Base-by-base conservation (phyloP, 1,284 basidiomycete species). In the Ganoderma sinense region DNA sequence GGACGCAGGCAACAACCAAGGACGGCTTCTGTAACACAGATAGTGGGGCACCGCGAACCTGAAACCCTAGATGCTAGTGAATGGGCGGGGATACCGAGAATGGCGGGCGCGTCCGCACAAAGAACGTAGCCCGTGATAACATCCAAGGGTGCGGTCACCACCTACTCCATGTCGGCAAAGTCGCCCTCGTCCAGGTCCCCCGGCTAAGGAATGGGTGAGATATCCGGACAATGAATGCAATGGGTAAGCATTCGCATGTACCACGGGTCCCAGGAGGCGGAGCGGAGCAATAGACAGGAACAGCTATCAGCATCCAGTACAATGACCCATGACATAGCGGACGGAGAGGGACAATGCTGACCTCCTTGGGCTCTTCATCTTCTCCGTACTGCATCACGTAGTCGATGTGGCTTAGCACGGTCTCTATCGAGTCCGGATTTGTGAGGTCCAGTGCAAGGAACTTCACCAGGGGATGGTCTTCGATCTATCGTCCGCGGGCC, bases 311-410 rank as follows among this genome's bases (percentile, higher is more conserved):
- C n/a, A 62, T 6, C 18, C 39, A 53, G 51, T 18, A 62, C 11
- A 23, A 48, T 23, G 64, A 11, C 16, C n/a, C 2, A 31, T 23
- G 36, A 18, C 33, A 18, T 51, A 63, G 41, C 41, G 62, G 31
- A 10, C 11, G 26, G 36, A 29, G 6, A 13, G 23, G 26, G 40
- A 58, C 18, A 45, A 33, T 26, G 77, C 86, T 69, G 75, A 93
- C 93, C 89, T 95, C 94, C 84, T 92, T 94, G 29, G 95, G 96
- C 78, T 97, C 95, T 78, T 97, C 95, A 71, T 96, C 94, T 83
- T 97, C 95, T 59, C 95, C 96, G 76, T 97, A 98, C 80, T 98
- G 97, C 90, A 99, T 95, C 71, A 96, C 93, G 77, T 97, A 97
- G 83, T 99, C 98, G 69, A 99, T 94, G 80, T 99, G 97, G 78